Conservation (phyloP, 768 basidiomycete species). For the Phylloporus arenicola region DNA sequence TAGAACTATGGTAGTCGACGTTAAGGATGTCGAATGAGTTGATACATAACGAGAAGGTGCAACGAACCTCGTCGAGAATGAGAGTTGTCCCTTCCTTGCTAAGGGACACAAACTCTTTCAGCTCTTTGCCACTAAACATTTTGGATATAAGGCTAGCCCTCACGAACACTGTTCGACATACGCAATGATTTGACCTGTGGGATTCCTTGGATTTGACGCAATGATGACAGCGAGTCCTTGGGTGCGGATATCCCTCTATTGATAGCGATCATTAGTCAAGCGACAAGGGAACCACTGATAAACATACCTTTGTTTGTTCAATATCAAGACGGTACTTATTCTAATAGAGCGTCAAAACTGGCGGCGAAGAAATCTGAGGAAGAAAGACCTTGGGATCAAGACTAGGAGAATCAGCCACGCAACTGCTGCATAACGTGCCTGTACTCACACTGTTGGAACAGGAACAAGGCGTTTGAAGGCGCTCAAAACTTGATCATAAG, state of each 20-base stretch:
- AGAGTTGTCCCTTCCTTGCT: slow-evolving; percentile 76
- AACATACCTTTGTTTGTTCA: slow-evolving; percentile 62
- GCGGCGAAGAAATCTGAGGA: not conserved
- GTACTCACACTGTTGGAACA: slow-evolving; percentile 79
- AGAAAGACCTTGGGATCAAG: slow-evolving; percentile 41
- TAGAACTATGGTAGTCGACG: slow-evolving; percentile 57
- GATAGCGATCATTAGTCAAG: not conserved
- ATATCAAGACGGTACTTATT: slow-evolving; percentile 73
- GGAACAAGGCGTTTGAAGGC: slow-evolving; percentile 88
- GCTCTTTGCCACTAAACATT: slow-evolving; percentile 60
- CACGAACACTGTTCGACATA: slow-evolving; percentile 25
- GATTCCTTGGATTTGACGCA: slow-evolving; percentile 94
- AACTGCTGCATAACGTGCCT: not conserved
- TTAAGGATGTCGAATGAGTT: not conserved
- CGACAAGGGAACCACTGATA: not conserved
- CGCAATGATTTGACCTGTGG: slow-evolving; percentile 86
- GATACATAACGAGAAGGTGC: not conserved
- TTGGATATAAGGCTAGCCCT: slow-evolving; percentile 5
- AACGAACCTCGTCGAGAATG: slow-evolving; percentile 71
- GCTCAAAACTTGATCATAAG: slow-evolving; percentile 77
- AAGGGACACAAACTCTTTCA: slow-evolving; percentile 72
- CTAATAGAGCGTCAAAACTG: slow-evolving; percentile 27
- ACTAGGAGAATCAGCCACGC: slow-evolving; percentile 21
- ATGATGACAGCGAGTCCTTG: slow-evolving; percentile 84
- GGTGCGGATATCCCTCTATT: slow-evolving; percentile 68